A percentile compares a stretch with the other conserved stretches of the same genome.
Evolutionary conservation across 306 rosid species (phyloP).

Genomic region (Dryas octopetala): DNA sequence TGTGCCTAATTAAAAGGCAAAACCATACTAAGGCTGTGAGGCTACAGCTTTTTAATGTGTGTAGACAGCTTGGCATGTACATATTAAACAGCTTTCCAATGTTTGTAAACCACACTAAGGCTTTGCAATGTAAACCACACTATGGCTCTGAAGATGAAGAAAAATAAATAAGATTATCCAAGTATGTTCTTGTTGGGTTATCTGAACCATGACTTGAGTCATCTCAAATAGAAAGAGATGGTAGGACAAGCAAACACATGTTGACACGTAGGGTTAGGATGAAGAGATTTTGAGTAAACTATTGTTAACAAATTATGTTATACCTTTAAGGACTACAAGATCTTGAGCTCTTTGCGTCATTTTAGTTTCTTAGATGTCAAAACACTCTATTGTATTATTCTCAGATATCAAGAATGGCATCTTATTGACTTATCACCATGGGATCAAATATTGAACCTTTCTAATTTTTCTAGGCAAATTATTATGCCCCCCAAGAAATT

Average conservation of each 20-base stretch:
- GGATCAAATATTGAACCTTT: not conserved
- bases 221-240: not conserved
- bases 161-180: not conserved
- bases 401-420: not conserved
- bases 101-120: not conserved
- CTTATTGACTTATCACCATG: too few relatives aligned
- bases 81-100: not conserved
- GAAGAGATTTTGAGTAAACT: conserved; percentile 5
- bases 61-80: not conserved
- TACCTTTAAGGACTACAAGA: not conserved
- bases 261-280: conserved; percentile 15
- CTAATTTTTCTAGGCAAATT: not conserved
- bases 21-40: not conserved
- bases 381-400: not conserved
- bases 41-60: not conserved
- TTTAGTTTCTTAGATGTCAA: not conserved
- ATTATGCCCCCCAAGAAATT: not conserved
- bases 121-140: too few relatives aligned
- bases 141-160: not conserved
- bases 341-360: not conserved
- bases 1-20: not conserved
- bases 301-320: not conserved
- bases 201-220: too few relatives aligned
- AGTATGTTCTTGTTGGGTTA: not conserved
- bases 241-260: not conserved